These are phyloP conservation scores for Mucor velutinosus DNA, from an alignment of 371 early-diverging fungal genomes.

Conservation along the genomic window DNA sequence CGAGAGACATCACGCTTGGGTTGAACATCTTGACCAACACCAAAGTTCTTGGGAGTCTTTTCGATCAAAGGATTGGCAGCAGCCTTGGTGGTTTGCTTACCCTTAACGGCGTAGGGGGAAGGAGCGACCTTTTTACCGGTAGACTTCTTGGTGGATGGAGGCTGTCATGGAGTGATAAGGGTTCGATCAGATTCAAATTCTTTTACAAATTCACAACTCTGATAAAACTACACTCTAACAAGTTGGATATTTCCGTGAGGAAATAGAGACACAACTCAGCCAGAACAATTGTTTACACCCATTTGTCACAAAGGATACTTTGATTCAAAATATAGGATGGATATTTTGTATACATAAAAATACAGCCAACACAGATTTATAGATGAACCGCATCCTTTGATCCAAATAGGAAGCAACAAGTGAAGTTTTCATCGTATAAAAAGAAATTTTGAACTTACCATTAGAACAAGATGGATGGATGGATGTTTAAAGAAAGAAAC, in stretches of 20 bases:
- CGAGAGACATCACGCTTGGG: slow-evolving; percentile 95
- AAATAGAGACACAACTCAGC: slow-evolving; percentile 23
- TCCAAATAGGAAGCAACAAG: slow-evolving; percentile 8
- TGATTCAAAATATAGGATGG: not conserved
- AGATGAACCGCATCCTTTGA: not conserved
- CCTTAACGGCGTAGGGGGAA: slow-evolving; percentile 78
- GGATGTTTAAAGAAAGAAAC: slow-evolving; percentile 9
- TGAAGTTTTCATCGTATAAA: slow-evolving; percentile 10
- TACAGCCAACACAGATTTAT: not conserved
- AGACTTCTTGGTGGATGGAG: slow-evolving; percentile 66
- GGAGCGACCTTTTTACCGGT: slow-evolving; percentile 91
- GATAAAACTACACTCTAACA: slow-evolving; percentile 31
- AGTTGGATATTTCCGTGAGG: slow-evolving; percentile 15
- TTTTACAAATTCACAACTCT: slow-evolving; percentile 28
- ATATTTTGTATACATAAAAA: not conserved
- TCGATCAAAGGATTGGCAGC: slow-evolving; percentile 90
- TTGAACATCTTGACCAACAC: slow-evolving; percentile 93
- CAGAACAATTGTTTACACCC: slow-evolving; percentile 10
- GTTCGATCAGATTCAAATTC: slow-evolving; percentile 31
- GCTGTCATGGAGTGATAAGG: slow-evolving; percentile 29
- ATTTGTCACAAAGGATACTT: slow-evolving; percentile 4
- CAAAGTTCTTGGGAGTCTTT: slow-evolving; percentile 89
- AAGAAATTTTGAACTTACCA: slow-evolving; percentile 14
- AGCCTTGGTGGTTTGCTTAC: slow-evolving; percentile 67
- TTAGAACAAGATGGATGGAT: slow-evolving; percentile 16